Conservation (phyloP, 1,284 basidiomycete genomes). For the Cutaneotrichosporon cutaneum region DNA sequence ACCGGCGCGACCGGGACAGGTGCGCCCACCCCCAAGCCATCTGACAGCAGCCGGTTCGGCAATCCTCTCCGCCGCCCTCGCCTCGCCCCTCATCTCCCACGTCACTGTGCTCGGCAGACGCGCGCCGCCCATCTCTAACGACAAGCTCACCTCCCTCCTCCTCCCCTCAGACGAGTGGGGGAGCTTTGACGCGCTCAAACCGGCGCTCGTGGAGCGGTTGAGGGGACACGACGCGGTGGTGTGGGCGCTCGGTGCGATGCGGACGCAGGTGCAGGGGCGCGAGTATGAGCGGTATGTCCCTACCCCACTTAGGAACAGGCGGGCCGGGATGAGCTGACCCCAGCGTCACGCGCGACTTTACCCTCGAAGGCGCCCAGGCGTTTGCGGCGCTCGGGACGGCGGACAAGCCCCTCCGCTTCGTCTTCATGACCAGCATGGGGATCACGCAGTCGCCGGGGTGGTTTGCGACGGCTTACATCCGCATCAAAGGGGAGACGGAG, state of each 20-base stretch:
- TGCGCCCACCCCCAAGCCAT: slow-evolving; percentile 6
- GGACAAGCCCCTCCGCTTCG: slow-evolving; percentile 31
- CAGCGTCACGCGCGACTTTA: slow-evolving; percentile 40
- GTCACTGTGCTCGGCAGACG: slow-evolving; percentile 34
- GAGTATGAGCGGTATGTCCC: slow-evolving; percentile 21
- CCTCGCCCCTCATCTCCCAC: slow-evolving; percentile 27
- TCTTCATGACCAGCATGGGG: slow-evolving; percentile 36
- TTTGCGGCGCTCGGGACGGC: slow-evolving; percentile 28
- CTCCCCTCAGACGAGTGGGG: slow-evolving; percentile 30
- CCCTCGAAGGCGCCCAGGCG: slow-evolving; percentile 25
- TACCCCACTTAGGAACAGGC: too few relatives aligned
- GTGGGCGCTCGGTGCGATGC: slow-evolving; percentile 36
- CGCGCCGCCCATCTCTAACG: slow-evolving; percentile 20
- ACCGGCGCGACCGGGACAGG: slow-evolving; percentile 41
- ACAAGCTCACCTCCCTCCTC: slow-evolving; percentile 28
- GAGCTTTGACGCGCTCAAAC: slow-evolving; percentile 29
- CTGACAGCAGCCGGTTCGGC: slow-evolving; percentile 29
- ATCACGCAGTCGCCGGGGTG: slow-evolving; percentile 24
- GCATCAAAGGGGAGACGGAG: slow-evolving; percentile 36
- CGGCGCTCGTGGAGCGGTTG: slow-evolving; percentile 21
- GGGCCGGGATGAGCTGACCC: neutral
- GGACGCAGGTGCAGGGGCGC: neutral
- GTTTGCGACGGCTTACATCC: slow-evolving; percentile 22
- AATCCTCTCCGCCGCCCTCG: slow-evolving; percentile 30
- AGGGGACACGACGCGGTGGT: slow-evolving; percentile 24